Evolutionary conservation across 305 asterid genomes (phyloP).

Genomic region (Fraxinus dipetala): DNA sequence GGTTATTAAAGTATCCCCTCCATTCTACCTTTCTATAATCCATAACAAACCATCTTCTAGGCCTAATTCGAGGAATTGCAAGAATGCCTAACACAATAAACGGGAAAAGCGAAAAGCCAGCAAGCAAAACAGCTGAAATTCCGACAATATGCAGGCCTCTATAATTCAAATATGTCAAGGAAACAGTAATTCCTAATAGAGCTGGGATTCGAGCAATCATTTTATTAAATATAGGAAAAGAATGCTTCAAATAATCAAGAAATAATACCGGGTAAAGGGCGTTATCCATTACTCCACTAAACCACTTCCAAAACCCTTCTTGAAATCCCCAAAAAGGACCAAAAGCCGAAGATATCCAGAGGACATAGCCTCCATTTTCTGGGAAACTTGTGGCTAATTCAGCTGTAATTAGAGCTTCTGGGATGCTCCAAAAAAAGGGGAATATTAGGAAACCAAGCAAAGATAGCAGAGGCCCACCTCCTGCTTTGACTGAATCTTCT

Average conservation of each 20-base stretch:
- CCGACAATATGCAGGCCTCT: constrained; percentile 76
- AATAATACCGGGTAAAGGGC: constrained; percentile 78
- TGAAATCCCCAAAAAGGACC: constrained; percentile 84
- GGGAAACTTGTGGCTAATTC: constrained; percentile 81
- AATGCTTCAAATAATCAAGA: constrained; percentile 72
- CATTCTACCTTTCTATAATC: constrained; percentile 53
- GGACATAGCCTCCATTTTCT: constrained; percentile 75
- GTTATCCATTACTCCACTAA: constrained; percentile 80
- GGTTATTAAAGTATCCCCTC: constrained; percentile 65
- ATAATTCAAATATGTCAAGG: constrained; percentile 59
- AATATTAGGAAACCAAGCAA: constrained; percentile 70
- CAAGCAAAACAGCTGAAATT: constrained; percentile 60
- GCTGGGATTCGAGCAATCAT: constrained; percentile 59
- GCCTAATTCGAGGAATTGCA: constrained; percentile 55
- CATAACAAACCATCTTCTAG: constrained; percentile 51
- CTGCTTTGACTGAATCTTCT: constrained; percentile 73
- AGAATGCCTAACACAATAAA: constrained; percentile 53
- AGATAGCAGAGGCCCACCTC: constrained; percentile 70
- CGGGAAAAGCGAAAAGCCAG: constrained; percentile 62
- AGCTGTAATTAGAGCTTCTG: constrained; percentile 81
- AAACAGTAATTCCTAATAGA: constrained; percentile 49
- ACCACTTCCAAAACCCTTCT: constrained; percentile 85
- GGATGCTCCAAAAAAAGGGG: constrained; percentile 79
- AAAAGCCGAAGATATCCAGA: constrained; percentile 82
- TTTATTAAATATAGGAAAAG: constrained; percentile 46